Evolutionary conservation across 495 filamentous ascomycete genomes (phyloP).

Genomic region (Penicillium coprophilum): DNA sequence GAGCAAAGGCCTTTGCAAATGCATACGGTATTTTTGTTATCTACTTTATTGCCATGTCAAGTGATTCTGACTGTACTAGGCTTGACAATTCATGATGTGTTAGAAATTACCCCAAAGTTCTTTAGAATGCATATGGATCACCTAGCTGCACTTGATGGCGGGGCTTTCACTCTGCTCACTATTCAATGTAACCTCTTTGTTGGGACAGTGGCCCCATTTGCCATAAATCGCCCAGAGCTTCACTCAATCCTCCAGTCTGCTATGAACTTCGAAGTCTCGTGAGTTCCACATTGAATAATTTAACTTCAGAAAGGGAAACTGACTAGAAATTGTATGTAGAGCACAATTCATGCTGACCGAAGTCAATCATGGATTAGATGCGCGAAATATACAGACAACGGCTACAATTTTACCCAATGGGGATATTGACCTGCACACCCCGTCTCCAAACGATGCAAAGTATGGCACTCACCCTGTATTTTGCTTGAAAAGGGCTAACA

Average conservation of each 20-base stretch:
- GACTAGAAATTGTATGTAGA: constrained; percentile 5
- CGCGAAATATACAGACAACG: constrained; percentile 38
- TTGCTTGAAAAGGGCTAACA: constrained; percentile 7
- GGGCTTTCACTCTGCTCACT: constrained; percentile 24
- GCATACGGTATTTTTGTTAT: constrained; percentile 16
- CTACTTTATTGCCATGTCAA: not conserved
- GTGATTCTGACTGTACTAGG: not conserved
- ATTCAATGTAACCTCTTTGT: constrained; percentile 41
- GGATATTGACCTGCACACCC: constrained; percentile 34
- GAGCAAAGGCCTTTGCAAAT: constrained; percentile 18
- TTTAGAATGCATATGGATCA: constrained; percentile 22
- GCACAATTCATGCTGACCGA: constrained; percentile 40
- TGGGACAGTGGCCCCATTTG: constrained; percentile 36
- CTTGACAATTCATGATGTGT: not conserved
- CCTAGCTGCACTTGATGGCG: constrained; percentile 16
- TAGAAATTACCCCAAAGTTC: constrained; percentile 10
- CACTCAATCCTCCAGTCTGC: constrained; percentile 24
- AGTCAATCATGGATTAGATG: constrained; percentile 39
- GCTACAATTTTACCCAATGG: constrained; percentile 32
- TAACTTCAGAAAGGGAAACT: not conserved
- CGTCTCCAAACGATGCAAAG: constrained; percentile 3
- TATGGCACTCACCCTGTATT: not conserved
- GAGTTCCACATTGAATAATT: not conserved
- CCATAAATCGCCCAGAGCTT: constrained; percentile 27
- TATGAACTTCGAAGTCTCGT: constrained; percentile 33